Conservation (phyloP, 805 yeast genomes). For the Yamadazyma tumulicola region DNA sequence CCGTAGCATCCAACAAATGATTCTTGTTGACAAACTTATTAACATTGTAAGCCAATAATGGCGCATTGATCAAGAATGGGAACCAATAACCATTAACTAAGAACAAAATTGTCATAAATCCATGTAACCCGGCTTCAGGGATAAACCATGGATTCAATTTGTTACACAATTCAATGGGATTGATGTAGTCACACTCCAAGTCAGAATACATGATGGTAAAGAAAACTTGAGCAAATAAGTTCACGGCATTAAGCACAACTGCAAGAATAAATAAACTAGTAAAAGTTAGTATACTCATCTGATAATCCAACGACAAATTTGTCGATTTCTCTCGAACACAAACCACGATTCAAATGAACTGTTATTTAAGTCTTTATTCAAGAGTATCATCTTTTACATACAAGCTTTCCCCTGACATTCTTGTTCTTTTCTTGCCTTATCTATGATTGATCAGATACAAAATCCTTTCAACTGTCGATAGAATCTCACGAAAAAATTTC, state of each 20-base stretch:
- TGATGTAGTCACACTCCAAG: slow-evolving; percentile 93
- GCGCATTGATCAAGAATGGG: slow-evolving; percentile 76
- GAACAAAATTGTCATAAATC: slow-evolving; percentile 62
- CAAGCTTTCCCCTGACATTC: slow-evolving; percentile 52
- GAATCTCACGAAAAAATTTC: too few relatives aligned
- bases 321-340: too few relatives aligned
- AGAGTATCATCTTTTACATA: too few relatives aligned
- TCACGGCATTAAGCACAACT: slow-evolving; percentile 79
- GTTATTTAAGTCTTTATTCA: too few relatives aligned
- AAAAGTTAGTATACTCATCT: slow-evolving; percentile 10
- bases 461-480: too few relatives aligned
- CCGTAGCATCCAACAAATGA: slow-evolving; percentile 93
- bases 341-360: too few relatives aligned
- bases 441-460: slow-evolving; percentile 4
- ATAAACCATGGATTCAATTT: slow-evolving; percentile 82
- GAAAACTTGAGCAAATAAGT: slow-evolving; percentile 87
- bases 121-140: slow-evolving; percentile 89
- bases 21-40: slow-evolving; percentile 76
- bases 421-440: slow-evolving; percentile 1
- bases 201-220: slow-evolving; percentile 95
- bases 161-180: slow-evolving; percentile 94
- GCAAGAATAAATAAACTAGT: slow-evolving; percentile 66
- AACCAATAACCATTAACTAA: slow-evolving; percentile 91
- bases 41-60: slow-evolving; percentile 78
- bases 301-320: background rate